Percentiles rank a stretch among this genome's conserved stretches.
phyloP scores from a whole-genome alignment of 805 yeast species.

The Lachancea thermotolerans region DNA sequence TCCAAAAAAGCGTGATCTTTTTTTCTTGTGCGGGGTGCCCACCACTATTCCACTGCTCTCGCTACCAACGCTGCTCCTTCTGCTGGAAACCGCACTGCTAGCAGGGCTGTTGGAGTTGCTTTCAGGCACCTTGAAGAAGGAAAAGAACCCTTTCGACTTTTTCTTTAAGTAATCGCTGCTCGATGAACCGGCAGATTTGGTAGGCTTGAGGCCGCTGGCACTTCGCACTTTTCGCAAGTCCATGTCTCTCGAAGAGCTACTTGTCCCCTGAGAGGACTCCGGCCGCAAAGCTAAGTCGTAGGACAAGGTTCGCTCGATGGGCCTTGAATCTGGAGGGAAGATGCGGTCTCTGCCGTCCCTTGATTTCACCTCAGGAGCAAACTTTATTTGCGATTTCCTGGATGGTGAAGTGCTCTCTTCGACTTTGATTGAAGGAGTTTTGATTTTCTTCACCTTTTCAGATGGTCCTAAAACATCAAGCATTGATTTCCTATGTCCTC shows the following conservation, averaged over 20 bases:
- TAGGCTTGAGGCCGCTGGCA: constrained; percentile 15
- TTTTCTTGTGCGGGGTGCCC: neutral
- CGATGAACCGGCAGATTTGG: constrained; percentile 14
- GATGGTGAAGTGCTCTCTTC: neutral
- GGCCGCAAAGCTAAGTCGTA: constrained; percentile 8
- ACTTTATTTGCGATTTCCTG: constrained; percentile 18
- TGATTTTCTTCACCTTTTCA: constrained; percentile 6
- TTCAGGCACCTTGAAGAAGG: constrained; percentile 13
- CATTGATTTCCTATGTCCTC: constrained; percentile 17
- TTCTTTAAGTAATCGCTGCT: constrained; percentile 5
- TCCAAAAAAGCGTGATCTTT: constrained; percentile 7
- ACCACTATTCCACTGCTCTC: constrained; percentile 8
- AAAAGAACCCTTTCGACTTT: constrained; percentile 13
- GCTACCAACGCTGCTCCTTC: constrained; percentile 16
- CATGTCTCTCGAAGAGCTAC: neutral
- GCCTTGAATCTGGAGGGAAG: constrained; percentile 9
- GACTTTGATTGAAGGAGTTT: constrained; percentile 4
- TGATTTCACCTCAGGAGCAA: constrained; percentile 20
- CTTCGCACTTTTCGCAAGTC: constrained; percentile 20
- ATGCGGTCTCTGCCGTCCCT: constrained; percentile 19
- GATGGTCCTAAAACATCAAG: constrained; percentile 13
- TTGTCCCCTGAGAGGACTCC: constrained; percentile 2
- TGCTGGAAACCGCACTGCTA: constrained; percentile 16
- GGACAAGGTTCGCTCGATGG: constrained; percentile 7
- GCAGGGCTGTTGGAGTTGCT: constrained; percentile 9